Evolutionary conservation across 192 early-diverging fungal genomes (phyloP).

Genomic region (Backusella psychrophila): DNA sequence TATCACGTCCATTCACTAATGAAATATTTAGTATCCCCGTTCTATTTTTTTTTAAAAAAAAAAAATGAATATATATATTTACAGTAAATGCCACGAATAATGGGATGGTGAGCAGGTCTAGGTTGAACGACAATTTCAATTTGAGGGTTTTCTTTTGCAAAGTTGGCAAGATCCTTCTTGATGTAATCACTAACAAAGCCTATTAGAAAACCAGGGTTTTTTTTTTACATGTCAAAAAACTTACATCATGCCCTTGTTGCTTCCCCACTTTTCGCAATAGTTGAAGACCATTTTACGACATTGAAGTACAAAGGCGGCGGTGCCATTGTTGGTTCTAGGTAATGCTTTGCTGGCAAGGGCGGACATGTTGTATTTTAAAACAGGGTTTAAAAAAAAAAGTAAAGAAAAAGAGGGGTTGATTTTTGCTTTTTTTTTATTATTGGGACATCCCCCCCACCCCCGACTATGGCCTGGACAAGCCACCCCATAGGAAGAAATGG

Average conservation of each 20-base stretch:
- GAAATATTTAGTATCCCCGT: no score
- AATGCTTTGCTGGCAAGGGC: conserved; percentile 13
- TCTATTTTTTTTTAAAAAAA: no score
- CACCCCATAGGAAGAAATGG: neutral
- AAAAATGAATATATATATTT: no score
- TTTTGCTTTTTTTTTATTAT: neutral
- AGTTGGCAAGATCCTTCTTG: conserved; percentile 55
- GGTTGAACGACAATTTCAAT: conserved; percentile 77
- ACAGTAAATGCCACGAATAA: conserved; percentile 68
- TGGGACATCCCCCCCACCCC: neutral
- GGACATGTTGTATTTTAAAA: conserved; percentile 6
- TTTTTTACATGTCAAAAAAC: neutral
- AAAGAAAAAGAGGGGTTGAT: neutral
- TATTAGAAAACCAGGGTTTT: neutral
- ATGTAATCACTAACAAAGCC: conserved; percentile 55
- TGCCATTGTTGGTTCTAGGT: conserved; percentile 59
- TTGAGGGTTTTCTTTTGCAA: conserved; percentile 72
- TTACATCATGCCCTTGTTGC: conserved; percentile 73
- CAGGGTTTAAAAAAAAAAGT: neutral
- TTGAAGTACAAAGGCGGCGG: conserved; percentile 71
- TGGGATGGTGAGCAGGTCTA: conserved; percentile 69
- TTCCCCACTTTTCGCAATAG: conserved; percentile 82
- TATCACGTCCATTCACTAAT: conserved; percentile 61
- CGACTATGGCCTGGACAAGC: neutral
- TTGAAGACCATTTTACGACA: conserved; percentile 79